Evolutionary conservation across 495 filamentous ascomycete genomes (phyloP).

Genomic region (Trichoderma gamsii): DNA sequence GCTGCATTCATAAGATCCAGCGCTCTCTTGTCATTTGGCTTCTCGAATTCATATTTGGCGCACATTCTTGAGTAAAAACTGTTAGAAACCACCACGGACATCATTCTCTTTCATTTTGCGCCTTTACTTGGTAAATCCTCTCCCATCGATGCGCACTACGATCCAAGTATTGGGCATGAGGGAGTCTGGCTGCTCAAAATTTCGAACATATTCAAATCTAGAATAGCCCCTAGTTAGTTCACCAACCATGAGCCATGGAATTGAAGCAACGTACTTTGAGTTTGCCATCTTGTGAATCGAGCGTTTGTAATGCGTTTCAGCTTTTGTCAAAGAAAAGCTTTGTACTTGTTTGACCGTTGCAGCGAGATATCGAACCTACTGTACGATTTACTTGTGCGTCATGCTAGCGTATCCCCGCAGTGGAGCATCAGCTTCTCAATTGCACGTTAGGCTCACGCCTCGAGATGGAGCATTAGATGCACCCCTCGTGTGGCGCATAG

Average conservation of each 20-base stretch:
- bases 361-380: background rate
- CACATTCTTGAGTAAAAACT: slow-evolving; percentile 52
- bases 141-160: slow-evolving; percentile 85
- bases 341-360: background rate
- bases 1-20: slow-evolving; percentile 92
- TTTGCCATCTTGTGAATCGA: slow-evolving; percentile 38
- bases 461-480: background rate
- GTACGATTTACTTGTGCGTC: slow-evolving; percentile 1
- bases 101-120: background rate
- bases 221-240: background rate
- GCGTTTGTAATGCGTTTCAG: background rate
- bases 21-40: slow-evolving; percentile 86
- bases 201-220: slow-evolving; percentile 86
- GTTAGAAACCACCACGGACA: background rate
- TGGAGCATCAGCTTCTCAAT: background rate
- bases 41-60: slow-evolving; percentile 73
- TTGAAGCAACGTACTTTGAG: slow-evolving; percentile 32
- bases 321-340: slow-evolving; percentile 1
- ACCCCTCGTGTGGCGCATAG: slow-evolving; percentile 9
- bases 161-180: slow-evolving; percentile 91
- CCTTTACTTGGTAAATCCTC: slow-evolving; percentile 78
- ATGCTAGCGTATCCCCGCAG: slow-evolving; percentile 6
- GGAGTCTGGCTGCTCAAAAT: slow-evolving; percentile 73
- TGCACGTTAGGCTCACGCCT: slow-evolving; percentile 1
- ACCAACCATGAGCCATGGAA: too few relatives aligned